These are phyloP conservation scores for Microcyclospora tardicrescens DNA, from an alignment of 2,329 filamentous ascomycete genomes.

Conservation along the genomic window DNA sequence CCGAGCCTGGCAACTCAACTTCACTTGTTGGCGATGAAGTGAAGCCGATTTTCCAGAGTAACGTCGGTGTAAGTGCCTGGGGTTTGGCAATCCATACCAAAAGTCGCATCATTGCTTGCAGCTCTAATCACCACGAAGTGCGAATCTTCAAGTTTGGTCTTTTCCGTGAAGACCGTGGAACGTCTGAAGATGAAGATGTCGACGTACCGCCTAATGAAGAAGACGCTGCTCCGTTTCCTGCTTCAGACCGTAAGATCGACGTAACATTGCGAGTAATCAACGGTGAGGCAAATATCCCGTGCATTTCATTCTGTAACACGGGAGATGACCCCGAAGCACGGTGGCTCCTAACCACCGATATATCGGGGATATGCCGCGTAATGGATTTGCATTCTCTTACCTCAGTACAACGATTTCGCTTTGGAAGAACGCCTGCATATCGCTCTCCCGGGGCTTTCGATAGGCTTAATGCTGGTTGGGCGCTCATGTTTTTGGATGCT, in stretches of 20 bases:
- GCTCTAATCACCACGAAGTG: slow-evolving; percentile 55
- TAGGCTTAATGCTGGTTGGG: slow-evolving; percentile 23
- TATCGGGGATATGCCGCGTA: slow-evolving; percentile 24
- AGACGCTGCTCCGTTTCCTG: not conserved
- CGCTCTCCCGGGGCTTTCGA: slow-evolving; percentile 11
- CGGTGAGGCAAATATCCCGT: slow-evolving; percentile 40
- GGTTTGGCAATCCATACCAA: slow-evolving; percentile 69
- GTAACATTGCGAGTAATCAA: slow-evolving; percentile 19
- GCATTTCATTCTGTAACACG: slow-evolving; percentile 46
- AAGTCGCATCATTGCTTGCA: slow-evolving; percentile 76
- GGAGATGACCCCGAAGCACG: slow-evolving; percentile 40
- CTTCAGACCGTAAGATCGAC: slow-evolving; percentile 9
- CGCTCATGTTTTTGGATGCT: slow-evolving; percentile 25
- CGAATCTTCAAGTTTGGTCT: slow-evolving; percentile 49
- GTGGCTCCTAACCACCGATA: slow-evolving; percentile 47
- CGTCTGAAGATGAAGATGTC: not conserved
- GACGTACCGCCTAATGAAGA: slow-evolving; percentile 11
- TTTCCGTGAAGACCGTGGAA: slow-evolving; percentile 18
- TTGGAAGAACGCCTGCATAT: slow-evolving; percentile 2
- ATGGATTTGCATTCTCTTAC: slow-evolving; percentile 14
- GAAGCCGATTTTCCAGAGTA: slow-evolving; percentile 56
- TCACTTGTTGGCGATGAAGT: slow-evolving; percentile 29
- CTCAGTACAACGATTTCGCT: slow-evolving; percentile 7
- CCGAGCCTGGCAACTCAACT: slow-evolving; percentile 16
- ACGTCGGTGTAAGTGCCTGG: slow-evolving; percentile 73